Evolutionary conservation across 495 filamentous ascomycete genomes (phyloP), one percentile per base, ranked within the genome.

Genomic region (Darksidea phi): DNA sequence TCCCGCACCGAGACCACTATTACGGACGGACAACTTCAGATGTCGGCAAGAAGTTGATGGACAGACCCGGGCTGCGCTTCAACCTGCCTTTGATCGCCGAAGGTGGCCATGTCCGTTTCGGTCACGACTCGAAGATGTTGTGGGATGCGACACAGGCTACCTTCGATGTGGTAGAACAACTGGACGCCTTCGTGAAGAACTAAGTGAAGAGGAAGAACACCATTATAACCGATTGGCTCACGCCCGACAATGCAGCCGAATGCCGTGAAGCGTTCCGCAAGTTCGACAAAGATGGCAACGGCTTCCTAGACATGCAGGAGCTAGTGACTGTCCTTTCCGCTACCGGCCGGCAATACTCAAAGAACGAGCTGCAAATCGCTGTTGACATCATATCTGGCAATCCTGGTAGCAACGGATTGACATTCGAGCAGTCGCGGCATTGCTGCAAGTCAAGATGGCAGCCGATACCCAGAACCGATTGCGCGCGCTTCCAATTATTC

Each of bases 231-330:
- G 54, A 57, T n/a, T 57, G 54, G 54, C 45, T 57, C 17, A 48
- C 54, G 10, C 42, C 42, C 8, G 54, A 57, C 25, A 57, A 60
- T 23, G 57, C 48, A 13, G 57, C 57, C 34, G 57, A 60, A 36
- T 60, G 57, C n/a, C 47, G 36, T 1, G 57, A 60, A 36, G 48
- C 38, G 12, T 60, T 60, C 47, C 57, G 57, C 10, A 53, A 51
- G 38, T 60, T 60, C 28, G 57, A 60, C 47, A 60, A 60, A 34
- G 57, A 60, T 46, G 57, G 57, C 13, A 60, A 60, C 20, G 57
- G 57, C 10, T 60, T 60, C 47, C 41, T 60, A 6, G 57, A 60
- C n/a, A 42, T 51, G 21, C 20, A 36, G 10, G 57, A 60, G 38
- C 47, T 60, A 34, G 24, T 46, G 17, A 45, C 57, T n/a, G 57